Evolutionary conservation across 1,284 basidiomycete genomes (phyloP), one percentile per base, ranked within the genome.

Genomic region (Pseudozyma tsukubaensis): DNA sequence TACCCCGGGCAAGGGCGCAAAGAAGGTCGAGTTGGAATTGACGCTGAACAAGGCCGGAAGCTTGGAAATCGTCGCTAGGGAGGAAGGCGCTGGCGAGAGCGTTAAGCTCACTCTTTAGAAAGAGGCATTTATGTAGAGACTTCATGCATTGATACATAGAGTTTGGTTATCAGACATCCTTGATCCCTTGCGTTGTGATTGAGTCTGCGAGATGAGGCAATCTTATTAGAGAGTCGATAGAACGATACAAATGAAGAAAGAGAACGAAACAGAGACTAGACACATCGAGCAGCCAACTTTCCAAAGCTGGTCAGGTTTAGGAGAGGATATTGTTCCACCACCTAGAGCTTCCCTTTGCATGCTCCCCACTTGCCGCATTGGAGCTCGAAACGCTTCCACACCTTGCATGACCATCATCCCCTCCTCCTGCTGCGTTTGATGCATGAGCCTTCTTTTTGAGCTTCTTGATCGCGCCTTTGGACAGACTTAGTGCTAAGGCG

Each of bases 11-110:
- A 69, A 76, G 55, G 60, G 76, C 10, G 36, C 45, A 2, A 66
- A 69, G 45, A 43, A 62, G 48, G 62, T 73, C 50, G 53, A 67
- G 54, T 47, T 79, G 42, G 62, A 71, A 50, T 42, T 80, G 19
- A 50, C 48, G 37, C 42, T 67, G 45, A 60, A 69, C 42, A 72
- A 74, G 16, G 29, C 62, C 3, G 66, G 60, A 24, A 56, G 43
- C 12, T 39, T 76, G 52, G 24, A 37, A 5, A 34, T 78, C 53
- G 49, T 47, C 43, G 72, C 72, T 5, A 53, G 42, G 48, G 73
- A 76, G 50, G 37, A 62, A 43, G 72, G 67, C 29, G 56, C 64
- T 18, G 43, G 29, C 9, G 49, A 57, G 40, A 40, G 54, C 11
- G 56, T 72, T 14, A 59, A 59, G 59, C 32, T 66, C 16, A 47